Evolutionary conservation across 2,329 filamentous ascomycete genomes (phyloP).

Genomic region (Neospermospora avenae): DNA sequence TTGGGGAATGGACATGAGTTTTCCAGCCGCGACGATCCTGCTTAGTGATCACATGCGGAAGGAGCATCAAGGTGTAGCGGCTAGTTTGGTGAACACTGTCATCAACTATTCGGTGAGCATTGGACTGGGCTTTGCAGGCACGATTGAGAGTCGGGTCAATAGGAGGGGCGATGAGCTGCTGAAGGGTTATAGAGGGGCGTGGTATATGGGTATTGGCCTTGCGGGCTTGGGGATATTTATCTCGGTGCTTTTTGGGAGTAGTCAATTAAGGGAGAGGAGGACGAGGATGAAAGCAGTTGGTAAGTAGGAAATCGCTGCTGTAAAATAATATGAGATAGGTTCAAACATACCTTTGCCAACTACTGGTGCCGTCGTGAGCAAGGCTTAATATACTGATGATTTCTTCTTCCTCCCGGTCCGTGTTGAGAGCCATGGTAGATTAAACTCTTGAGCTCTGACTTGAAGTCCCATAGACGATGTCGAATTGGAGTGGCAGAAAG

Average conservation of each 20-base stretch:
- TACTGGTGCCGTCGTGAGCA: no score
- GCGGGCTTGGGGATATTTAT: constrained; percentile 37
- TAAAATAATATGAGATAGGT: neutral
- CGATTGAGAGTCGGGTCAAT: constrained; percentile 35
- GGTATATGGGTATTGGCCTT: constrained; percentile 41
- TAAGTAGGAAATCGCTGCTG: neutral
- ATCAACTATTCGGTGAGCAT: constrained; percentile 42
- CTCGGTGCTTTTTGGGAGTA: constrained; percentile 34
- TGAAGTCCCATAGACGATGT: no score
- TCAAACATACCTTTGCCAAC: neutral
- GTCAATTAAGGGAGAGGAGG: constrained; percentile 14
- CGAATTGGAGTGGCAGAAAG: no score
- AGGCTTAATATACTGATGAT: no score
- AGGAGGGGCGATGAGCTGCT: constrained; percentile 29
- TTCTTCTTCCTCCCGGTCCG: no score
- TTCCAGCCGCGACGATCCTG: constrained; percentile 50
- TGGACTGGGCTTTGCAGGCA: constrained; percentile 44
- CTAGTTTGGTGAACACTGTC: constrained; percentile 46
- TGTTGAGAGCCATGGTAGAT: no score
- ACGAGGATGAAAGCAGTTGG: constrained; percentile 34
- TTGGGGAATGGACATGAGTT: constrained; percentile 56
- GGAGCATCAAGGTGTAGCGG: constrained; percentile 49
- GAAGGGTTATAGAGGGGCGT: constrained; percentile 39
- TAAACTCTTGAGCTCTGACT: no score
- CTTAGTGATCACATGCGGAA: constrained; percentile 48